These are phyloP conservation scores for Domatiomyces globalis DNA, from an alignment of 2,329 filamentous ascomycete genomes.

Conservation along the genomic window DNA sequence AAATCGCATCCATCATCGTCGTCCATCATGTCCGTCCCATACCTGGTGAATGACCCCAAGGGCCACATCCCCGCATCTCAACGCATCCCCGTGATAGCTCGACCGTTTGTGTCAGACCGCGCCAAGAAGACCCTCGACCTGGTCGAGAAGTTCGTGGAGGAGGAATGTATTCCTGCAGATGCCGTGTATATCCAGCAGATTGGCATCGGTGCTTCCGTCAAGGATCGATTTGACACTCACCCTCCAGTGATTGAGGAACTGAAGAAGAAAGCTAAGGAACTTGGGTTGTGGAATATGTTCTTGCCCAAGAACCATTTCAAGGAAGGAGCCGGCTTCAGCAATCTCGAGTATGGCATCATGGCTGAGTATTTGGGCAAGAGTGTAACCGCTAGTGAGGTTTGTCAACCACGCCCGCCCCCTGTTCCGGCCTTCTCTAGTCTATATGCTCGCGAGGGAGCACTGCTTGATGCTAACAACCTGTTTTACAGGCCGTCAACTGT, in stretches of 20 bases:
- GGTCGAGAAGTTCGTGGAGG: slow-evolving; percentile 91
- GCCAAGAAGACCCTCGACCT: slow-evolving; percentile 74
- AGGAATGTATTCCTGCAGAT: slow-evolving; percentile 83
- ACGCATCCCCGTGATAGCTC: slow-evolving; percentile 45
- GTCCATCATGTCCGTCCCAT: slow-evolving; percentile 17
- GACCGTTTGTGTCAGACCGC: slow-evolving; percentile 60
- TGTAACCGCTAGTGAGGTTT: slow-evolving; percentile 56
- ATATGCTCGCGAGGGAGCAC: background rate
- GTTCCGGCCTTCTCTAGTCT: background rate
- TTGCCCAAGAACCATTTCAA: slow-evolving; percentile 88
- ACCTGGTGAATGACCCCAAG: slow-evolving; percentile 15
- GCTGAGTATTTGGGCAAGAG: slow-evolving; percentile 88
- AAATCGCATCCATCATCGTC: background rate
- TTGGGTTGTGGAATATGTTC: slow-evolving; percentile 98
- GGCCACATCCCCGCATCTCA: slow-evolving; percentile 34
- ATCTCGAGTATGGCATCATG: slow-evolving; percentile 95
- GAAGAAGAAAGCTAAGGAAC: slow-evolving; percentile 64
- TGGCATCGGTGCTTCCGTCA: slow-evolving; percentile 39
- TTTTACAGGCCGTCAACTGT: slow-evolving; percentile 58
- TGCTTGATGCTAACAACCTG: background rate
- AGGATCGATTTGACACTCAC: slow-evolving; percentile 61
- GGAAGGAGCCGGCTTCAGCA: slow-evolving; percentile 72
- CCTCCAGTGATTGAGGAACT: slow-evolving; percentile 75
- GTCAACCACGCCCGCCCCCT: slow-evolving; percentile 16
- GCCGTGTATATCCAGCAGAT: slow-evolving; percentile 66